A percentile compares a stretch with the other conserved stretches of the same genome.
Conservation (phyloP, 1,139 yeast genomes). For the Blastobotrys illinoisensis region DNA sequence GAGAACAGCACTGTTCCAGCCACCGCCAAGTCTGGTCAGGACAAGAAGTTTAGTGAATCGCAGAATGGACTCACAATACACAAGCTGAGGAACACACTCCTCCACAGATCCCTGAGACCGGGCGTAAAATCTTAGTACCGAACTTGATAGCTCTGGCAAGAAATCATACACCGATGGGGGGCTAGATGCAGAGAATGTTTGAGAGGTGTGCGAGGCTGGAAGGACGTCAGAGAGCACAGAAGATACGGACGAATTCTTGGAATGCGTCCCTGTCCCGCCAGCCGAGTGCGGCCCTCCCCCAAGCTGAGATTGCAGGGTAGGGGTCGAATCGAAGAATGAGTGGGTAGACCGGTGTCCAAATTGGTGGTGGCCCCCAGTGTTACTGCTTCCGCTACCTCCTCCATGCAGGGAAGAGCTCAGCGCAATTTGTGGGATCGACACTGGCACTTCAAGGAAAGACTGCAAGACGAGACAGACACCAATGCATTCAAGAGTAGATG, state of each 20-base stretch:
- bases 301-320: not conserved
- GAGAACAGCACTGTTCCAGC: constrained; percentile 41
- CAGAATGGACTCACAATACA: constrained; percentile 66
- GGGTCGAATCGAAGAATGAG: not conserved
- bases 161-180: constrained; percentile 39
- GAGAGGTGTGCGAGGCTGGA: not conserved
- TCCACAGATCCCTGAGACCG: constrained; percentile 55
- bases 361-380: not conserved
- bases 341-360: not conserved
- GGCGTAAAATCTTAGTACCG: constrained; percentile 53
- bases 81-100: constrained; percentile 78
- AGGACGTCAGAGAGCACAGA: not conserved
- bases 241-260: not conserved
- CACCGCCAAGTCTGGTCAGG: constrained; percentile 47
- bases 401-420: constrained; percentile 24
- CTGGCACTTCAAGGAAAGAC: constrained; percentile 52
- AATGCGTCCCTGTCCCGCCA: not conserved
- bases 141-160: constrained; percentile 45
- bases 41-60: constrained; percentile 62
- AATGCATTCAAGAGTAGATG: constrained; percentile 75
- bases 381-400: not conserved
- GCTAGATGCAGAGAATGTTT: not conserved
- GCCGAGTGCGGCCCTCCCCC: not conserved
- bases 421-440: constrained; percentile 53
- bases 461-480: constrained; percentile 61